A percentile compares a stretch with the other conserved stretches of the same genome.
These are phyloP conservation scores for Ustilago crameri DNA, from an alignment of 1,284 basidiomycete species.

Conservation along the genomic window DNA sequence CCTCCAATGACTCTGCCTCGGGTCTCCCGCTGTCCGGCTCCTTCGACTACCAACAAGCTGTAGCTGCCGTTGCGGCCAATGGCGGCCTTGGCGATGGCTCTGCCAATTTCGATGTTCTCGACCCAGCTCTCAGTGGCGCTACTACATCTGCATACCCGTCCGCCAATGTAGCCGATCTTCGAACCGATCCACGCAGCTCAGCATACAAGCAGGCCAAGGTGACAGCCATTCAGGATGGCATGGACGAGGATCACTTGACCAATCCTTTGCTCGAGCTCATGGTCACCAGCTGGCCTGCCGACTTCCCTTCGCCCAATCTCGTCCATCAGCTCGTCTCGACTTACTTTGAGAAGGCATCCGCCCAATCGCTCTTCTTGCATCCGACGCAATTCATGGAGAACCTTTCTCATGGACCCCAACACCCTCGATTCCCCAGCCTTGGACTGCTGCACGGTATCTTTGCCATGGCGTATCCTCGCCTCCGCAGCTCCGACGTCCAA, in stretches of 20 bases:
- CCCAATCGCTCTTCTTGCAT: slow-evolving; percentile 48
- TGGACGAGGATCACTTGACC: slow-evolving; percentile 39
- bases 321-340: slow-evolving; percentile 50
- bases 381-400: slow-evolving; percentile 50
- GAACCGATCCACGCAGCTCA: slow-evolving; percentile 23
- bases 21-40: slow-evolving; percentile 18
- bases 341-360: slow-evolving; percentile 43
- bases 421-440: slow-evolving; percentile 48
- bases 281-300: slow-evolving; percentile 55
- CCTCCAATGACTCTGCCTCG: slow-evolving; percentile 26
- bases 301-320: slow-evolving; percentile 54
- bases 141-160: slow-evolving; percentile 19
- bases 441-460: slow-evolving; percentile 57
- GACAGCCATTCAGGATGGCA: slow-evolving; percentile 35
- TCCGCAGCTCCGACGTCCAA: slow-evolving; percentile 22
- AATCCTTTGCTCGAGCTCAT: slow-evolving; percentile 50
- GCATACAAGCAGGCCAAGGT: slow-evolving; percentile 46
- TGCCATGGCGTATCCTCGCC: slow-evolving; percentile 42
- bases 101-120: slow-evolving; percentile 38
- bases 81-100: slow-evolving; percentile 9
- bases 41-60: slow-evolving; percentile 44
- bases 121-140: slow-evolving; percentile 40
- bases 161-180: slow-evolving; percentile 22
- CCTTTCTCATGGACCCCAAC: slow-evolving; percentile 46
- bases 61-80: slow-evolving; percentile 41